Base-by-base conservation (phyloP, 2,329 filamentous ascomycete species). In the Fusarium sp. region DNA sequence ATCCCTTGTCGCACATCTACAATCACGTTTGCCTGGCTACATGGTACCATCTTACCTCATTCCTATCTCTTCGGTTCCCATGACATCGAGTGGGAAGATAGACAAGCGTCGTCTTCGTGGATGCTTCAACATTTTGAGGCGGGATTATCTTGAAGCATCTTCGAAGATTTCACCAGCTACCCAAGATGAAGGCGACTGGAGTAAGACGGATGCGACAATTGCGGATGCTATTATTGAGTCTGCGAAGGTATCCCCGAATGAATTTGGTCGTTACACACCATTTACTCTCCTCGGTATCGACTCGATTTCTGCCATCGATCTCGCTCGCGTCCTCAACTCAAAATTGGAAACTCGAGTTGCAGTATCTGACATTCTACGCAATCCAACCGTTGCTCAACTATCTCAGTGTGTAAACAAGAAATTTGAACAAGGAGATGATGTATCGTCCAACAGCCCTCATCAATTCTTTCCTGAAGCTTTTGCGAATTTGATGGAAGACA, bases 241-340 rank as follows among this genome's bases (percentile, higher is more conserved):
- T 1, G 81, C 90, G 3, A 74, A 79, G 0, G 74, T 87, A 1
- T 73, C 85, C 0, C 57, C 74, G 5, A 70, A 75, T 1, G 78
- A 82, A 0, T 82, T 97, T 37, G 80, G 78, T 11, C 86, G 86
- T 32, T 89, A 89, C 79, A 90, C 89, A 0, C 93, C 93, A 0
- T 91, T 97, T 62, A 89, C 91, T 56, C 87, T 85, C n/a, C 77
- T 97, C 4, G 94, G 94, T 0, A 77, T 97, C 7, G 93, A 97
- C 75, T 97, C 94, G 0, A 88, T 97, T 26, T 91, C 90, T 9
- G 92, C 92, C 0, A 96, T 97, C 65, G 80, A 86, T 1, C 78
- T 96, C 10, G 86, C 91, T 1, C 87, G 84, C 54, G 74, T 77
- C 17, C 75, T 97, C 0, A 83, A 84, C 51, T 71, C 79, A 3